These are phyloP conservation scores for Blumeria hordei DNA, from an alignment of 2,329 filamentous ascomycete genomes.

Conservation along the genomic window DNA sequence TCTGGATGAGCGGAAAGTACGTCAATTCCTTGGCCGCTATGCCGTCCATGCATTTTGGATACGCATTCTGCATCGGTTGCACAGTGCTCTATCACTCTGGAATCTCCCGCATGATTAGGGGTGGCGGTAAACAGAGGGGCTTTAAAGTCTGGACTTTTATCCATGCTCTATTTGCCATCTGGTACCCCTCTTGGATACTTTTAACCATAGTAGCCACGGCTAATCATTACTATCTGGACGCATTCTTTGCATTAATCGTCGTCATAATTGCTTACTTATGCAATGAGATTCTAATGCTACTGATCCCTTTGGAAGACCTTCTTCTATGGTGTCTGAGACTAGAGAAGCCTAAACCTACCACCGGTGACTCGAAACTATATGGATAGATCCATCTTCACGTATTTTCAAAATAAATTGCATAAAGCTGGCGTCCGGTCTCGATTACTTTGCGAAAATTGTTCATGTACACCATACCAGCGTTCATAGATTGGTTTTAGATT, in stretches of 20 bases:
- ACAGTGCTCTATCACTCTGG: conserved; percentile 29
- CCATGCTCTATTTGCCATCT: conserved; percentile 19
- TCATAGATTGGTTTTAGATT: too few species aligned
- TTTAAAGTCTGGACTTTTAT: conserved; percentile 19
- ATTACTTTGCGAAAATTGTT: too few species aligned
- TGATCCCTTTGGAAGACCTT: conserved; percentile 25
- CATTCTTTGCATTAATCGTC: conserved; percentile 22
- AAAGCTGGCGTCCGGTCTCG: too few species aligned
- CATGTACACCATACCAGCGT: too few species aligned
- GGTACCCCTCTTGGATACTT: conserved; percentile 23
- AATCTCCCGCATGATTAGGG: conserved; percentile 16
- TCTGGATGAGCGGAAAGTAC: conserved; percentile 25
- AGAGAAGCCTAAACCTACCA: conserved; percentile 26
- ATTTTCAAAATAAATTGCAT: too few species aligned
- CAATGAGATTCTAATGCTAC: conserved; percentile 24
- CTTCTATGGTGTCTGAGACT: conserved; percentile 22
- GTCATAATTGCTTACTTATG: conserved; percentile 21
- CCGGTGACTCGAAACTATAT: conserved; percentile 12
- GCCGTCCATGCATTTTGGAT: conserved; percentile 29
- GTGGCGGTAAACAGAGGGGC: conserved; percentile 20
- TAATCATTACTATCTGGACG: conserved; percentile 30
- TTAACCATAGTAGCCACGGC: conserved; percentile 27
- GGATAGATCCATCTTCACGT: too few species aligned
- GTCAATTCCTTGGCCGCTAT: conserved; percentile 26
- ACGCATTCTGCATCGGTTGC: conserved; percentile 26